Conservation (phyloP, 73 alveolate genomes). For the Paraurostyla sp. region DNA sequence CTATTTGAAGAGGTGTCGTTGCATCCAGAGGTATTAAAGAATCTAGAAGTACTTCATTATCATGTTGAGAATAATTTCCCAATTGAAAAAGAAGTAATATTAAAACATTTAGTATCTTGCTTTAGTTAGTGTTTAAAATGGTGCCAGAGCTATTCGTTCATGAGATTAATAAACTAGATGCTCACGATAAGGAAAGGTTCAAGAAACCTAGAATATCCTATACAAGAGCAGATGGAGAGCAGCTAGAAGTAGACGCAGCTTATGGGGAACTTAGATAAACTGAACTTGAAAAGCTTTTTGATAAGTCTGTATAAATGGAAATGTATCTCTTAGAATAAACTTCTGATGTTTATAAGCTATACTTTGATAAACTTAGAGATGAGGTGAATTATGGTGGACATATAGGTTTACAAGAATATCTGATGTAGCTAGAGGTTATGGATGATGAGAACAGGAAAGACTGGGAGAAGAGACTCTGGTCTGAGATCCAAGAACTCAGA, state of each 20-base stretch:
- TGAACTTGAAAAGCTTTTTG: constrained; percentile 16
- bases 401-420: constrained; percentile 21
- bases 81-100: constrained; percentile 74
- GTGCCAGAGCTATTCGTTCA: constrained; percentile 85
- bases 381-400: constrained; percentile 59
- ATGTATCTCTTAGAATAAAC: constrained; percentile 60
- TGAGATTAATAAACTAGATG: constrained; percentile 65
- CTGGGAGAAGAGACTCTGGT: constrained; percentile 66
- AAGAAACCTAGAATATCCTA: constrained; percentile 14
- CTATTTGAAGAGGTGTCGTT: constrained; percentile 77
- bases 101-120: neutral
- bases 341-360: constrained; percentile 48
- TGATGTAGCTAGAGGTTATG: constrained; percentile 63
- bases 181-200: constrained; percentile 43
- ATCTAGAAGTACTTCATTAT: constrained; percentile 80
- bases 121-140: constrained; percentile 71
- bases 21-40: constrained; percentile 85
- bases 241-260: constrained; percentile 64
- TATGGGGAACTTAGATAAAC: neutral
- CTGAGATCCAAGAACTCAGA: constrained; percentile 64
- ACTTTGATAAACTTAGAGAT: constrained; percentile 36
- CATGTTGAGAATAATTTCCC: constrained; percentile 86
- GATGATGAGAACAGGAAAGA: constrained; percentile 65
- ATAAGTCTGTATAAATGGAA: constrained; percentile 63
- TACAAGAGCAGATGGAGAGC: constrained; percentile 73